Conservation (phyloP, 2,329 filamentous ascomycete species). For the Graphium sp. region DNA sequence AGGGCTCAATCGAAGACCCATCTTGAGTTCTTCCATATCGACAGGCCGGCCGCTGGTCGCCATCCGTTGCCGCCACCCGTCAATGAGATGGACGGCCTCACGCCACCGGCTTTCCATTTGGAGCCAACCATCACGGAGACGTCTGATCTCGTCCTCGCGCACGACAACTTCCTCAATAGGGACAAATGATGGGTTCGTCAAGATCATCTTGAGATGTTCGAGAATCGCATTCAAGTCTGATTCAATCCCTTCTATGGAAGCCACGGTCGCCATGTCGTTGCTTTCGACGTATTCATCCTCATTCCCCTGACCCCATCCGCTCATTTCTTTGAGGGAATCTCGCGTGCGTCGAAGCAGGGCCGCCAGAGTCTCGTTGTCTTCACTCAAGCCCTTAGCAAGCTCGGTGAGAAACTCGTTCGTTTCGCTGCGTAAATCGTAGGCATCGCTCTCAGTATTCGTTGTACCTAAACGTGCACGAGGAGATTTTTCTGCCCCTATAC, state of each 20-base stretch:
- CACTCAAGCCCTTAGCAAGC: conserved; percentile 65
- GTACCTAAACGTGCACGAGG: conserved; percentile 9
- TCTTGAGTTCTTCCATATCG: conserved; percentile 49
- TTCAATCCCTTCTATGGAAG: conserved; percentile 47
- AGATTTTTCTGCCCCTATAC: conserved; percentile 30
- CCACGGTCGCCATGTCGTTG: conserved; percentile 15
- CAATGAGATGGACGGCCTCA: conserved; percentile 80
- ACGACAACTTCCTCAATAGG: conserved; percentile 85
- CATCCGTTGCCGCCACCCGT: conserved; percentile 79
- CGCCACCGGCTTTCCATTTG: conserved; percentile 86
- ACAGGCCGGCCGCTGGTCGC: conserved; percentile 51
- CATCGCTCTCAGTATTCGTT: conserved; percentile 15
- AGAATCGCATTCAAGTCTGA: conserved; percentile 61
- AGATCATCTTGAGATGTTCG: conserved; percentile 62
- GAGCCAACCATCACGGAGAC: conserved; percentile 73
- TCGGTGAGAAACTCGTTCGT: conserved; percentile 84
- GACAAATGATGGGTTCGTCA: conserved; percentile 94
- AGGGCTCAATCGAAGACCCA: conserved; percentile 48
- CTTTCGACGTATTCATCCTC: conserved; percentile 13
- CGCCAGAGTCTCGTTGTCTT: conserved; percentile 79
- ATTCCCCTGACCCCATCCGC: conserved; percentile 36
- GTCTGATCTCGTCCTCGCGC: conserved; percentile 79
- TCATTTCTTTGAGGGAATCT: conserved; percentile 53
- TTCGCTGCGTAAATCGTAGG: conserved; percentile 64
- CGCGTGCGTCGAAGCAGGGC: conserved; percentile 55